phyloP scores from a whole-genome alignment of 805 yeast genomes.

The Myxozyma nipponensis region DNA sequence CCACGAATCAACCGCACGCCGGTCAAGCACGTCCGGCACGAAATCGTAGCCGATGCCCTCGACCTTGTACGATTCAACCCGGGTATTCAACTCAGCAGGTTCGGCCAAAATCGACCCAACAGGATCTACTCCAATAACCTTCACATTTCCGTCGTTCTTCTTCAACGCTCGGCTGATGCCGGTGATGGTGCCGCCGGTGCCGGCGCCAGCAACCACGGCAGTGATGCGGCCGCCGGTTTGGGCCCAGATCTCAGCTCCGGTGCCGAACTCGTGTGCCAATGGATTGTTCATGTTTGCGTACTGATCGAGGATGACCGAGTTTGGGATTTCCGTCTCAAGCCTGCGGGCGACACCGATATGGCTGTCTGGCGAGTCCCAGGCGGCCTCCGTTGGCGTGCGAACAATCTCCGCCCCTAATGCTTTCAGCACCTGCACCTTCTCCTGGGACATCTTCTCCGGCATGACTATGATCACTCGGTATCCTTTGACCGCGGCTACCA shows the following conservation, averaged over 20 bases:
- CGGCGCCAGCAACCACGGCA: slow-evolving; percentile 85
- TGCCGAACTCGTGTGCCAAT: slow-evolving; percentile 75
- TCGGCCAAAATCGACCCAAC: slow-evolving; percentile 78
- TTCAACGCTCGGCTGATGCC: slow-evolving; percentile 77
- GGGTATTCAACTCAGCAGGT: slow-evolving; percentile 66
- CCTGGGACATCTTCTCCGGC: slow-evolving; percentile 91
- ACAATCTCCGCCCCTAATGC: slow-evolving; percentile 89
- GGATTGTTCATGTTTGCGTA: slow-evolving; percentile 77
- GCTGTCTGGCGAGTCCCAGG: slow-evolving; percentile 88
- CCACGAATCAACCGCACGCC: slow-evolving; percentile 69
- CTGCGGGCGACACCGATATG: slow-evolving; percentile 84
- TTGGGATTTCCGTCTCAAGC: slow-evolving; percentile 77
- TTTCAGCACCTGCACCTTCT: slow-evolving; percentile 79
- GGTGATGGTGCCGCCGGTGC: slow-evolving; percentile 88
- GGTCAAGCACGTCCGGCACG: slow-evolving; percentile 72
- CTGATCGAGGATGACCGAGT: slow-evolving; percentile 80
- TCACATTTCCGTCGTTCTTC: slow-evolving; percentile 59
- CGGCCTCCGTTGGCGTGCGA: slow-evolving; percentile 89
- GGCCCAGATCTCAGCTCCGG: slow-evolving; percentile 81
- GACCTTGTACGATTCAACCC: slow-evolving; percentile 61
- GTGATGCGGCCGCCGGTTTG: slow-evolving; percentile 69
- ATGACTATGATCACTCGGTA: slow-evolving; percentile 82
- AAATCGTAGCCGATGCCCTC: slow-evolving; percentile 93
- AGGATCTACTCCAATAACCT: slow-evolving; percentile 80
- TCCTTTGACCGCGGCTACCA: slow-evolving; percentile 82